Base-by-base conservation (phyloP, 345 rosid species). In the Eucalyptus erythrocorys region DNA sequence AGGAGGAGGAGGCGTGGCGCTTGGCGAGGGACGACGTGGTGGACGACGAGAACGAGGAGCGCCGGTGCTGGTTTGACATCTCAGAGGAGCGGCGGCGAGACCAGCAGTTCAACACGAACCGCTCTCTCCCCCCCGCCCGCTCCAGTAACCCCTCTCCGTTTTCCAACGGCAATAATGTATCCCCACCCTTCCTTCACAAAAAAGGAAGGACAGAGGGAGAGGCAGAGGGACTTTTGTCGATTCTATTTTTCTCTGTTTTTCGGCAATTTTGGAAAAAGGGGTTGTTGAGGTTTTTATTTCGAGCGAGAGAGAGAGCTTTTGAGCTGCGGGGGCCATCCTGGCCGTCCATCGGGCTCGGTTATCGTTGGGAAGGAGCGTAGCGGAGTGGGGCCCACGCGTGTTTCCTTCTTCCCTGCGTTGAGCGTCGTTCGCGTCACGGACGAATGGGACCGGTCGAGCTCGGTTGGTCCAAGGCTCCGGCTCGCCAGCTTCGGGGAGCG, bases 1-100 rank as follows among this genome's bases (percentile, higher is more conserved):
- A 91, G 3, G 92, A 90, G 32, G 95, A 91, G 4, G 92, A 89
- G 24, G 95, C 93, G 4, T 90, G 92, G 19, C 90, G 87, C 87
- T 92, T 93, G 9, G 94, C 93, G 3, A 92, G 86, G 42, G 94
- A 93, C 76, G 93, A 93, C 86, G 91, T 87, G 53, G 91, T 93
- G 4, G 93, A 92, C 5, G 93, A 90, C 9, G 90, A 90, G 85
- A 93, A 92, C n/a, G 93, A 93, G 47, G 92, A 86, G 3, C 93
- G 92, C 81, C 91, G 92, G 51, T 91, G 85, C 88, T 88, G 92
- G 17, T 90, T 89, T 82, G 92, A 90, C 92, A 86, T 91, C 85
- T 34, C 37, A 50, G 24, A 51, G 55, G 80, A 80, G 68, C 24
- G 9, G 55, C 24, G 2, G 24, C 10, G 10, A 51, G 55, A 51